Conservation (phyloP, 495 filamentous ascomycete genomes). For the Penicillium coffeae region DNA sequence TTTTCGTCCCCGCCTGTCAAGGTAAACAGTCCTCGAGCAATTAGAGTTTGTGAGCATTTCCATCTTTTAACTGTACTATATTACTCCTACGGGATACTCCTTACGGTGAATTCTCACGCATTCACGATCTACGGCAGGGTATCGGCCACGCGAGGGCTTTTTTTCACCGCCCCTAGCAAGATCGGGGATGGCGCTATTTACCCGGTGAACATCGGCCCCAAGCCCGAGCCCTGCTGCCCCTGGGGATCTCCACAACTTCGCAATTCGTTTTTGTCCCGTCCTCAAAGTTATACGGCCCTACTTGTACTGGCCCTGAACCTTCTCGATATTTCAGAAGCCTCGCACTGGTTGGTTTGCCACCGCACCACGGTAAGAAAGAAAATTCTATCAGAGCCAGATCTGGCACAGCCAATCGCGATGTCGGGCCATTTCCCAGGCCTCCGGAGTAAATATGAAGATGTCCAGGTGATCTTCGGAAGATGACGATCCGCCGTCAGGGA, state of each 20-base stretch:
- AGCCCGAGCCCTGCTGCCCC: constrained; percentile 8
- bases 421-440: background rate
- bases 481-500: constrained; percentile 3
- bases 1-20: background rate
- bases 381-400: background rate
- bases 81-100: no score
- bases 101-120: no score
- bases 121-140: background rate
- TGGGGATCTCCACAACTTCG: constrained; percentile 13
- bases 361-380: background rate
- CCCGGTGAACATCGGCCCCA: constrained; percentile 17
- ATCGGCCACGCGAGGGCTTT: constrained; percentile 16
- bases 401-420: background rate
- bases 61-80: no score
- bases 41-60: background rate
- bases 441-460: background rate
- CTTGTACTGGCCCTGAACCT: background rate
- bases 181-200: constrained; percentile 15
- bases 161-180: constrained; percentile 17
- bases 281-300: background rate
- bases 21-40: background rate
- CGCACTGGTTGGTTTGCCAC: background rate
- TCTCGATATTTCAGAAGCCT: background rate
- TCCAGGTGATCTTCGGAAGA: constrained; percentile 2
- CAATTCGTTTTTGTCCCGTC: background rate